Percentiles rank a stretch among this genome's conserved stretches.
Conservation (phyloP, 768 basidiomycete species). For the Lactarius akahatsu region DNA sequence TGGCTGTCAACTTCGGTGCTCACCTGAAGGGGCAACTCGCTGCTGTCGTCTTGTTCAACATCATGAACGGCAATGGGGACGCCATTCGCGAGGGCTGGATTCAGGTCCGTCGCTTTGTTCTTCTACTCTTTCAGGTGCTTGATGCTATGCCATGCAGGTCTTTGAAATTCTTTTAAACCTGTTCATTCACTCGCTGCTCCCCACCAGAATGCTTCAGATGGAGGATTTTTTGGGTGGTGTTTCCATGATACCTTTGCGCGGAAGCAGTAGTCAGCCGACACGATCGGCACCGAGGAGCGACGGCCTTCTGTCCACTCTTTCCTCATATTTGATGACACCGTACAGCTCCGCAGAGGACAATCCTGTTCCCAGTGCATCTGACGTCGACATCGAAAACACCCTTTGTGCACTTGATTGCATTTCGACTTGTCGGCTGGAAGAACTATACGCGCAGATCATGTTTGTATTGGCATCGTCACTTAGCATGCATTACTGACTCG, state of each 20-base stretch:
- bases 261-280: constrained; percentile 54
- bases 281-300: constrained; percentile 66
- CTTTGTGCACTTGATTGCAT: constrained; percentile 95
- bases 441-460: constrained; percentile 92
- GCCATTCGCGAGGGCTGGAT: constrained; percentile 95
- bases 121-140: constrained; percentile 12
- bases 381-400: constrained; percentile 90
- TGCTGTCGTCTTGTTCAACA: constrained; percentile 95
- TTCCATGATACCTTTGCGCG: constrained; percentile 86
- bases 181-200: constrained; percentile 90
- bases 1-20: constrained; percentile 92
- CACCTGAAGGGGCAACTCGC: constrained; percentile 95
- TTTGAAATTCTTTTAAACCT: constrained; percentile 99
- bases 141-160: constrained; percentile 51
- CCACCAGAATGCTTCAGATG: constrained; percentile 90
- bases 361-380: constrained; percentile 82
- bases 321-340: constrained; percentile 95
- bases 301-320: constrained; percentile 90
- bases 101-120: constrained; percentile 50
- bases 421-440: constrained; percentile 88
- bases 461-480: constrained; percentile 37
- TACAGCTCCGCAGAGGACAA: constrained; percentile 76
- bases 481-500: not conserved
- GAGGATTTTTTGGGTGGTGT: constrained; percentile 97
- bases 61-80: constrained; percentile 94